Percentiles rank a stretch among this genome's conserved stretches.
Conservation (phyloP, 129 eudicot genomes). For the Lactuca sativa region DNA sequence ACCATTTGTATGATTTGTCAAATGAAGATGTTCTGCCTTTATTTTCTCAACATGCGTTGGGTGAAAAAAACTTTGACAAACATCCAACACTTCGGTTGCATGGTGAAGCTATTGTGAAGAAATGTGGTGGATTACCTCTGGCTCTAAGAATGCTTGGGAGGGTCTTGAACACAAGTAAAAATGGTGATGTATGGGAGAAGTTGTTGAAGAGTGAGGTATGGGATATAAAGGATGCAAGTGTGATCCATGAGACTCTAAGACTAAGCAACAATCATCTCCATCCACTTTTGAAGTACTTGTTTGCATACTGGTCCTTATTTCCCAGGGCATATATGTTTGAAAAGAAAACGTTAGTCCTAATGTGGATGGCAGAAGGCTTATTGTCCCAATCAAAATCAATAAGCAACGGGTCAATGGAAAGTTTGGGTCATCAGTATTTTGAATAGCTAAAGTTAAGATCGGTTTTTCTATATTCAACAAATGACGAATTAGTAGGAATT, state of each 20-base stretch:
- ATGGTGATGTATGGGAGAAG: constrained; percentile 25
- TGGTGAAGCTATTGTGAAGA: constrained; percentile 31
- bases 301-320: constrained; percentile 36
- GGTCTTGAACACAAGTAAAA: constrained; percentile 19
- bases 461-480: constrained; percentile 29
- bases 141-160: constrained; percentile 38
- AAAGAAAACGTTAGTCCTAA: not conserved
- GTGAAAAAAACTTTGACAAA: no score
- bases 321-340: constrained; percentile 27
- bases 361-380: constrained; percentile 31
- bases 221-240: constrained; percentile 13
- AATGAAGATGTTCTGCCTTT: constrained; percentile 31
- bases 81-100: constrained; percentile 2
- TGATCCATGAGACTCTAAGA: constrained; percentile 32
- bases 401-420: constrained; percentile 31
- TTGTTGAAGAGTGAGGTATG: constrained; percentile 28
- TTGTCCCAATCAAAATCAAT: not conserved
- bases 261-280: constrained; percentile 40
- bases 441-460: constrained; percentile 26
- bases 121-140: constrained; percentile 41
- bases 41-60: constrained; percentile 35
- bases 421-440: constrained; percentile 28
- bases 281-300: constrained; percentile 33
- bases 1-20: constrained; percentile 28
- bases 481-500: not conserved